phyloP scores from a whole-genome alignment of 2,329 filamentous ascomycete species.

The Penicillium fuscoglaucum region DNA sequence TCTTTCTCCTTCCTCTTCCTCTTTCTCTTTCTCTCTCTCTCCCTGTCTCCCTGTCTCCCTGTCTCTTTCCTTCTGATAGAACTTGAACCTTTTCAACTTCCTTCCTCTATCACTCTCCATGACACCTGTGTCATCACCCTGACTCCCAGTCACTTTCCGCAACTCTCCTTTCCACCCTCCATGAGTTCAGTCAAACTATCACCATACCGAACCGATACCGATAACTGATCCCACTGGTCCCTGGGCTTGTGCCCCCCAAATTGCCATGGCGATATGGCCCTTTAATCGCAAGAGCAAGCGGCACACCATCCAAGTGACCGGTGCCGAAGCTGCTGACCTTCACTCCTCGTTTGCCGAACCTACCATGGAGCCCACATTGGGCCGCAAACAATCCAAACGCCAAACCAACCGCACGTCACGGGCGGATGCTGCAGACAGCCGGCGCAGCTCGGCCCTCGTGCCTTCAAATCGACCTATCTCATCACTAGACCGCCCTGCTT shows the following conservation, averaged over 20 bases:
- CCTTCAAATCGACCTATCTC: constrained; percentile 20
- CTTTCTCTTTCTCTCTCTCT: constrained; percentile 11
- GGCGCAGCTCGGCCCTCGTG: constrained; percentile 15
- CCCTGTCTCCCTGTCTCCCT: constrained; percentile 13
- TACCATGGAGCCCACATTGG: constrained; percentile 28
- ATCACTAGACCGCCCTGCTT: constrained; percentile 23
- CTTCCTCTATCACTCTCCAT: neutral
- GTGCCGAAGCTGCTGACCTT: constrained; percentile 49
- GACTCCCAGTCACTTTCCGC: neutral
- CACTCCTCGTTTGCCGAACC: constrained; percentile 37
- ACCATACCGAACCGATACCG: constrained; percentile 18
- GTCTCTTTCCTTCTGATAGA: constrained; percentile 9
- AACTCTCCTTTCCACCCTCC: constrained; percentile 15
- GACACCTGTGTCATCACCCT: neutral
- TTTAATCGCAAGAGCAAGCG: constrained; percentile 74
- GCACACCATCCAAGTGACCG: constrained; percentile 58
- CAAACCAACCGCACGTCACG: constrained; percentile 34
- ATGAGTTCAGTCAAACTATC: constrained; percentile 30
- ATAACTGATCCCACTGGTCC: constrained; percentile 22
- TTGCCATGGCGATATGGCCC: constrained; percentile 75
- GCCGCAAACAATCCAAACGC: constrained; percentile 38
- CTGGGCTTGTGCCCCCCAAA: constrained; percentile 16
- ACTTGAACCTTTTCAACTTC: constrained; percentile 7
- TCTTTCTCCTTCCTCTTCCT: constrained; percentile 10
- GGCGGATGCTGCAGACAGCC: constrained; percentile 26